These are phyloP conservation scores for Ascomycota sp. DNA, from an alignment of 2,329 filamentous ascomycete species.

Conservation along the genomic window DNA sequence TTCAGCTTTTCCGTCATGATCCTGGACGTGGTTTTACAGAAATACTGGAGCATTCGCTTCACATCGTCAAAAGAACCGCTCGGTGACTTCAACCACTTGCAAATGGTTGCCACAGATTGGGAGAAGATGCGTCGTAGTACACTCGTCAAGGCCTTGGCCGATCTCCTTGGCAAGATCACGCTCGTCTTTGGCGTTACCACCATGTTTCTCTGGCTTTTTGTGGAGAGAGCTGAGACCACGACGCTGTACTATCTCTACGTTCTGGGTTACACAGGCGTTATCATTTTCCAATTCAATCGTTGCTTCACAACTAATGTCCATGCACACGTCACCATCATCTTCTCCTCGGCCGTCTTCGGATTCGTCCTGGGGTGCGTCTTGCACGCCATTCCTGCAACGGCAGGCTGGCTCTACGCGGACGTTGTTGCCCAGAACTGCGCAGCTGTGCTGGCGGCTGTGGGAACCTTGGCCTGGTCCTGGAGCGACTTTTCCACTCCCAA, in stretches of 20 bases:
- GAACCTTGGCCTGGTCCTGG: constrained; percentile 12
- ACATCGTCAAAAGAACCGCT: constrained; percentile 14
- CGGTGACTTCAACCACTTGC: constrained; percentile 8
- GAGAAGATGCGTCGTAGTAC: constrained; percentile 3
- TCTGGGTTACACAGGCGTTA: constrained; percentile 14
- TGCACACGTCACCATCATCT: constrained; percentile 12
- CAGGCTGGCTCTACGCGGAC: constrained; percentile 10
- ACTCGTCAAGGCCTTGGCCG: constrained; percentile 7
- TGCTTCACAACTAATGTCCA: constrained; percentile 16
- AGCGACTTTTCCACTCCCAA: constrained; percentile 5
- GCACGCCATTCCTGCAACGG: constrained; percentile 9
- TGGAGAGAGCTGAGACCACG: constrained; percentile 10
- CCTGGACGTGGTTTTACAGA: constrained; percentile 14
- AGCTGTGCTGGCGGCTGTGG: constrained; percentile 9
- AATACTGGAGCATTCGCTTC: constrained; percentile 14
- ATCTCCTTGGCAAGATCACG: constrained; percentile 10
- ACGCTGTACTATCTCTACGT: constrained; percentile 14
- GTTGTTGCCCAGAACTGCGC: constrained; percentile 12
- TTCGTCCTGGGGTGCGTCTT: constrained; percentile 12
- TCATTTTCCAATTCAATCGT: constrained; percentile 18
- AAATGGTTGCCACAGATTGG: constrained; percentile 4
- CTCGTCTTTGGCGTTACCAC: constrained; percentile 12
- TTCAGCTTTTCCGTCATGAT: constrained; percentile 17
- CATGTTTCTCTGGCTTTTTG: constrained; percentile 14
- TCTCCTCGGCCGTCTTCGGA: constrained; percentile 10